phyloP scores from a whole-genome alignment of 306 rosid species.

The Alnus rubra region DNA sequence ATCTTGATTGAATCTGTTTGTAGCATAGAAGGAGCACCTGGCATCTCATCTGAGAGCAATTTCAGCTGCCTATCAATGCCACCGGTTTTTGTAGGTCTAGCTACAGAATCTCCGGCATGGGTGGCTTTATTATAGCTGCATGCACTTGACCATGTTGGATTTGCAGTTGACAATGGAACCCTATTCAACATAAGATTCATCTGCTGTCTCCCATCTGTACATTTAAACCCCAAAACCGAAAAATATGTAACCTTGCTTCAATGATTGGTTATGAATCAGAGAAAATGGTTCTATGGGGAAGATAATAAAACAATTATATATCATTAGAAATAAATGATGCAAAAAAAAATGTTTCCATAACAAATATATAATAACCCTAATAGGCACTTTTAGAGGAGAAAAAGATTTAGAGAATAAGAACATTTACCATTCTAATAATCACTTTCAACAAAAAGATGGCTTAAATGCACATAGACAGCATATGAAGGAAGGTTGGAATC shows the following conservation, averaged over 20 bases:
- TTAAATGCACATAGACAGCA: neutral
- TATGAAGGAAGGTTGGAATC: neutral
- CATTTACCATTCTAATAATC: neutral
- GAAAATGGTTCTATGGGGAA: neutral
- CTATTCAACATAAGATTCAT: conserved; percentile 37
- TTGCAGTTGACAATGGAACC: conserved; percentile 34
- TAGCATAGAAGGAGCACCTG: conserved; percentile 15
- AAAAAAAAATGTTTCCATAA: neutral
- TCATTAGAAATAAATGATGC: neutral
- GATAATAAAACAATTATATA: neutral
- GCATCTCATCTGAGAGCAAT: conserved; percentile 28
- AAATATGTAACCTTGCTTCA: neutral
- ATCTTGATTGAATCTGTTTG: conserved; percentile 9
- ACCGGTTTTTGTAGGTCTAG: conserved; percentile 47
- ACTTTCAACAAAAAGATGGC: neutral
- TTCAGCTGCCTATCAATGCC: conserved; percentile 25
- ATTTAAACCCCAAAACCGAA: conserved; percentile 4
- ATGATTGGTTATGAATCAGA: neutral
- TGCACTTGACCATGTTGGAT: conserved; percentile 51
- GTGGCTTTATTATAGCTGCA: conserved; percentile 38
- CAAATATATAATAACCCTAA: neutral
- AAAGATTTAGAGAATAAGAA: neutral
- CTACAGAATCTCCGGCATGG: conserved; percentile 53
- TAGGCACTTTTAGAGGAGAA: neutral
- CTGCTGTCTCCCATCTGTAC: conserved; percentile 59